phyloP scores from a whole-genome alignment of 1,284 basidiomycete species.

The Wallemia hederae region DNA sequence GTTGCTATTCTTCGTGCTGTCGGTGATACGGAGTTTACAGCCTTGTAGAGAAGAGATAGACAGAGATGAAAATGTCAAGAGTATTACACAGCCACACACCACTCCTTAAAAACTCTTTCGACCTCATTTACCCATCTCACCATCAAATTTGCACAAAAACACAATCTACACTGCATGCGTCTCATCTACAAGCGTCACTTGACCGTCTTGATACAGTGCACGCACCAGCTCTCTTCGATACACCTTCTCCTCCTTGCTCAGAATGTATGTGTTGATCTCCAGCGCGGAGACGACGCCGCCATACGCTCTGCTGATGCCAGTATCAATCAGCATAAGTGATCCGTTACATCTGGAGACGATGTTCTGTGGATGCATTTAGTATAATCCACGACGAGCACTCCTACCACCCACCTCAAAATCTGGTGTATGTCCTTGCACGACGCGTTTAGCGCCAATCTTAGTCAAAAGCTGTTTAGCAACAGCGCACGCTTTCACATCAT shows the following conservation, averaged over 20 bases:
- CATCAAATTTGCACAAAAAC: too few species aligned
- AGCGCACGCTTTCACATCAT: neutral
- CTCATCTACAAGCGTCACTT: neutral
- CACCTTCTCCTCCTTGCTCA: neutral
- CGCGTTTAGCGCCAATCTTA: conserved; percentile 3
- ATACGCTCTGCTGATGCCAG: conserved; percentile 35
- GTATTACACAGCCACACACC: too few species aligned
- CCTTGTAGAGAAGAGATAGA: too few species aligned
- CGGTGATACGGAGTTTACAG: too few species aligned
- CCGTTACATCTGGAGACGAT: conserved; percentile 57
- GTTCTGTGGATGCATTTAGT: conserved; percentile 18
- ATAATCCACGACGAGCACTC: neutral
- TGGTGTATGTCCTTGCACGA: conserved; percentile 76
- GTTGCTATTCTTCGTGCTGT: too few species aligned
- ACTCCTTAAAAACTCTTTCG: too few species aligned
- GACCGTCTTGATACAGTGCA: neutral
- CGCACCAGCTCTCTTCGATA: neutral
- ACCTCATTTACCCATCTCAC: too few species aligned
- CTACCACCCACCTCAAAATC: conserved; percentile 32
- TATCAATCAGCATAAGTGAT: conserved; percentile 68
- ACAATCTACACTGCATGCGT: neutral
- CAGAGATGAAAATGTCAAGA: too few species aligned
- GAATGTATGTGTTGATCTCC: conserved; percentile 26
- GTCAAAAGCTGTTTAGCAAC: neutral
- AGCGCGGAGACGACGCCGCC: conserved; percentile 66